A percentile compares a stretch with the other conserved stretches of the same genome.
Conservation (phyloP, 2,329 filamentous ascomycete species). For the Fusarium sp. region DNA sequence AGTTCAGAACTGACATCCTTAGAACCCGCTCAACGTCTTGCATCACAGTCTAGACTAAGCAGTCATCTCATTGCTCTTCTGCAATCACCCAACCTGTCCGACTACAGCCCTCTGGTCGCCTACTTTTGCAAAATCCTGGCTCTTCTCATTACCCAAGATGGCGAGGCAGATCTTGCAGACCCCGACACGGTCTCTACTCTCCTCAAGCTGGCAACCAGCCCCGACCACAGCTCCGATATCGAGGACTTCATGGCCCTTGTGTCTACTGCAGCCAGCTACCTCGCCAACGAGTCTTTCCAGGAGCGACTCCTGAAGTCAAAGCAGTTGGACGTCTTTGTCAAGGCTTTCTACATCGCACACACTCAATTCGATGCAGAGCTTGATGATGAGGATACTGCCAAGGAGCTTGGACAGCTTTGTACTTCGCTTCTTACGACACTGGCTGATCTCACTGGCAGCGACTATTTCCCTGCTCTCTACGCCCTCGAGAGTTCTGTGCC, state of each 20-base stretch:
- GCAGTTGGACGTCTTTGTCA: slow-evolving; percentile 58
- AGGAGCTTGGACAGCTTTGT: slow-evolving; percentile 60
- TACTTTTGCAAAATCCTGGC: slow-evolving; percentile 68
- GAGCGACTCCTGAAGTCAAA: slow-evolving; percentile 55
- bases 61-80: slow-evolving; percentile 62
- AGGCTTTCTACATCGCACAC: slow-evolving; percentile 61
- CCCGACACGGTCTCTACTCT: slow-evolving; percentile 61
- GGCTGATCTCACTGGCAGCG: slow-evolving; percentile 64
- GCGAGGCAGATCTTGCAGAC: slow-evolving; percentile 58
- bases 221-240: slow-evolving; percentile 56
- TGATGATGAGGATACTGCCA: slow-evolving; percentile 58
- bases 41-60: slow-evolving; percentile 64
- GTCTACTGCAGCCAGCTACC: slow-evolving; percentile 65
- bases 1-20: slow-evolving; percentile 1
- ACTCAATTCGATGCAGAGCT: slow-evolving; percentile 55
- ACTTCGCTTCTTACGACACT: slow-evolving; percentile 62
- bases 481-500: slow-evolving; percentile 57
- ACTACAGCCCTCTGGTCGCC: slow-evolving; percentile 57
- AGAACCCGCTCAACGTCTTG: slow-evolving; percentile 69
- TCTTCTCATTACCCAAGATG: slow-evolving; percentile 64
- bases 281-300: slow-evolving; percentile 65
- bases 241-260: slow-evolving; percentile 66
- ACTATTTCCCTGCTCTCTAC: slow-evolving; percentile 57
- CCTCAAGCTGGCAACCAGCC: slow-evolving; percentile 59
- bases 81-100: slow-evolving; percentile 55